Evolutionary conservation across 768 basidiomycete species (phyloP).

Genomic region (Lactarius deliciosus): DNA sequence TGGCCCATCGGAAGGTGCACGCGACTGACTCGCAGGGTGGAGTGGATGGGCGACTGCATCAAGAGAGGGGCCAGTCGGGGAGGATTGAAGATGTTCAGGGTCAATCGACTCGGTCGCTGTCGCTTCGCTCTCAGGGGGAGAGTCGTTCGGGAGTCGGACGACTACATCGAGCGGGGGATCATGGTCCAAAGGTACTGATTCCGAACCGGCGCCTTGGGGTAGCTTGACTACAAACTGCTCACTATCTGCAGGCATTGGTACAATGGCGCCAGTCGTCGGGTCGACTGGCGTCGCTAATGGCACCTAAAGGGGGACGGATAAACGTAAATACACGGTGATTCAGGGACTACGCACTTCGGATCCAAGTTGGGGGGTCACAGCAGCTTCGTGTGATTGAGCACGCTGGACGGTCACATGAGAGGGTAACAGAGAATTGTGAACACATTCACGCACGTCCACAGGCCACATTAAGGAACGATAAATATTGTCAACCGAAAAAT

Average conservation of each 20-base stretch:
- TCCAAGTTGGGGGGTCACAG: background rate
- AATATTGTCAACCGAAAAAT: background rate
- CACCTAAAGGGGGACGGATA: background rate
- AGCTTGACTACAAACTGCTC: background rate
- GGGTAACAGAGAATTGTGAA: background rate
- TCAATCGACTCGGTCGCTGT: too few species aligned
- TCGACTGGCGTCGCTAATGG: background rate
- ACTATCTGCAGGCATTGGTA: background rate
- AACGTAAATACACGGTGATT: background rate
- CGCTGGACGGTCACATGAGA: background rate
- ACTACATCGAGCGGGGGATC: background rate
- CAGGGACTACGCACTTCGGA: background rate
- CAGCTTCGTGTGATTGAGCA: background rate
- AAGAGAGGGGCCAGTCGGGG: too few species aligned
- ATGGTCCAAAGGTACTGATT: background rate
- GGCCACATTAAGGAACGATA: background rate
- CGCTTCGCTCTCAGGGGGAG: background rate
- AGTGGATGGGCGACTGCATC: background rate
- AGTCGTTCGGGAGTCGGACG: background rate
- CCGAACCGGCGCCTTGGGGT: background rate
- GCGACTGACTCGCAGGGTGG: background rate
- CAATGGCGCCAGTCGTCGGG: background rate
- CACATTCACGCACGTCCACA: conserved; percentile 3
- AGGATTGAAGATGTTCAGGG: background rate
- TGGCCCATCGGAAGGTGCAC: background rate